phyloP scores from a whole-genome alignment of 2,329 filamentous ascomycete genomes.

The Aspergillus oerlinghausenensis region DNA sequence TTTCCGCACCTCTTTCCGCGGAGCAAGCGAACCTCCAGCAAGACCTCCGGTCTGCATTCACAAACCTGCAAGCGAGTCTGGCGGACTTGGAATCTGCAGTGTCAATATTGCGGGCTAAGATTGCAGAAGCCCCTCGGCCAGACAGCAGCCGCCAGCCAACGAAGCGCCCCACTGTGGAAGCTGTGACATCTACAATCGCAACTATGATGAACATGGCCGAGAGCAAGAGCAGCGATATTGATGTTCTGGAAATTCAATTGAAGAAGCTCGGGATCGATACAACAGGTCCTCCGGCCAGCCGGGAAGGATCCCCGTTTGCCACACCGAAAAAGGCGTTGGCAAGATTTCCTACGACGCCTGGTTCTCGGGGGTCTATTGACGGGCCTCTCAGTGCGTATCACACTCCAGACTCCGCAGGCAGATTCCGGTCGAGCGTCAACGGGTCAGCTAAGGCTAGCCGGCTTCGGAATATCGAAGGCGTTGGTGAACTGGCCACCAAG shows the following conservation, averaged over 20 bases:
- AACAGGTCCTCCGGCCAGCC: slow-evolving; percentile 20
- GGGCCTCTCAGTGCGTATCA: slow-evolving; percentile 33
- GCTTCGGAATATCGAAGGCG: slow-evolving; percentile 28
- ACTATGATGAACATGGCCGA: slow-evolving; percentile 94
- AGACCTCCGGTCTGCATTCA: slow-evolving; percentile 72
- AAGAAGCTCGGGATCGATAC: slow-evolving; percentile 60
- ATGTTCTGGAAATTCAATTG: slow-evolving; percentile 83
- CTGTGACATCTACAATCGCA: slow-evolving; percentile 81
- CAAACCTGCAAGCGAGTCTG: slow-evolving; percentile 67
- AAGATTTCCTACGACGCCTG: slow-evolving; percentile 34
- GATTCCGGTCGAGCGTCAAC: slow-evolving; percentile 33
- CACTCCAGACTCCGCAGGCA: slow-evolving; percentile 37
- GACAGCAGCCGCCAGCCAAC: slow-evolving; percentile 40
- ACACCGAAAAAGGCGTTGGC: slow-evolving; percentile 32
- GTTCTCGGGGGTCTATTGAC: slow-evolving; percentile 33
- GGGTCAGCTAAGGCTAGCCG: slow-evolving; percentile 30
- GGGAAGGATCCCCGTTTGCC: slow-evolving; percentile 36
- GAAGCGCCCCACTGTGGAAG: slow-evolving; percentile 77
- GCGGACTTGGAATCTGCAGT: slow-evolving; percentile 75
- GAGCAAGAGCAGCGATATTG: slow-evolving; percentile 84
- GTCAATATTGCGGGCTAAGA: slow-evolving; percentile 71
- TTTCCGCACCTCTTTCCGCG: slow-evolving; percentile 70
- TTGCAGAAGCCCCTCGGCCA: slow-evolving; percentile 55
- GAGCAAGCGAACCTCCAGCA: slow-evolving; percentile 81
- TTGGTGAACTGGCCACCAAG: slow-evolving; percentile 19